phyloP scores from a whole-genome alignment of 73 alveolate genomes.

The Paramecium tetraurelia region DNA sequence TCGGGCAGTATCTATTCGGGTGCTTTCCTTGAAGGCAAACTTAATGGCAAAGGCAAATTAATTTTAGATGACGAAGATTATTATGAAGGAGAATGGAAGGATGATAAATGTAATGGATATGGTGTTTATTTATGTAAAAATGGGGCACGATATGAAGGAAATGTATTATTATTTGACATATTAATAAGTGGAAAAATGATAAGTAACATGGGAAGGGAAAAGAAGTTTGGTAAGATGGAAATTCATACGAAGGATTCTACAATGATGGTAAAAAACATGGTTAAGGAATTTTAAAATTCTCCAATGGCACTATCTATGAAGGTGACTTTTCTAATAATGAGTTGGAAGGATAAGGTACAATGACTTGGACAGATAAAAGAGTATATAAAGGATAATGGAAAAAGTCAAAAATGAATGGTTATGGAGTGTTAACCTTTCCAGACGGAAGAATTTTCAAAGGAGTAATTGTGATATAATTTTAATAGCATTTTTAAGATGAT shows the following conservation, averaged over 20 bases:
- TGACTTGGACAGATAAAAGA: constrained; percentile 36
- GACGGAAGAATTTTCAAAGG: constrained; percentile 73
- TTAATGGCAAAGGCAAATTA: constrained; percentile 55
- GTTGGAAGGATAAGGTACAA: constrained; percentile 42
- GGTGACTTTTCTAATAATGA: constrained; percentile 47
- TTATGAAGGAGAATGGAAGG: constrained; percentile 44
- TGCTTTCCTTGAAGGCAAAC: constrained; percentile 13
- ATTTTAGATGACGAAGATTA: constrained; percentile 34
- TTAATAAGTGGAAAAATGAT: constrained; percentile 43
- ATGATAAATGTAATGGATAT: constrained; percentile 22
- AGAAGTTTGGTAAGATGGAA: constrained; percentile 63
- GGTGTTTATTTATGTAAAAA: background rate
- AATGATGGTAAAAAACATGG: constrained; percentile 77
- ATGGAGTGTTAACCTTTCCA: constrained; percentile 68
- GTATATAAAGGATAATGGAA: constrained; percentile 66
- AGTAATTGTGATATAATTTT: background rate
- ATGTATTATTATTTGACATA: background rate
- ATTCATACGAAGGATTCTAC: constrained; percentile 67
- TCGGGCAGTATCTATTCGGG: constrained; percentile 63
- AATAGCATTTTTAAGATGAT: constrained; percentile 21
- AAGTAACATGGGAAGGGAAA: constrained; percentile 55
- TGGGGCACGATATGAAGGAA: constrained; percentile 41
- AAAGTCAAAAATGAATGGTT: constrained; percentile 57
- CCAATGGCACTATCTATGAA: constrained; percentile 67
- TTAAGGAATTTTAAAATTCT: constrained; percentile 64